Evolutionary conservation across 345 rosid species (phyloP), one percentile per base, ranked within the genome.

Genomic region (thale cress (Arabidopsis thaliana)): DNA sequence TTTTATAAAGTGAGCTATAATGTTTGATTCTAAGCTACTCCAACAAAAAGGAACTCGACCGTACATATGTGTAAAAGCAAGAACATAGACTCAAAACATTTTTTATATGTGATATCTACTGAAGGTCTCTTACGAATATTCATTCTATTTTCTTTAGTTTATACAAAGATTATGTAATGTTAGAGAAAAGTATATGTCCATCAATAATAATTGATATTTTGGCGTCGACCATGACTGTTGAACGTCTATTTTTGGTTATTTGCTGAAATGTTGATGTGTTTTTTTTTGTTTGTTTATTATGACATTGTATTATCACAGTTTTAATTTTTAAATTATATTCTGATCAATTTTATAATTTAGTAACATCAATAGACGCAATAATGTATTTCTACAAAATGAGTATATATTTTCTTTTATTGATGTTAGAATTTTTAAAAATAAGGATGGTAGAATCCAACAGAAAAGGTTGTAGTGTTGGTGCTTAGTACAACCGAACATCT

Each of bases 11-110:
- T 44, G 23, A 33, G 0, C 52, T 57, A 46, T 45, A 25, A 44
- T 56, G 55, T 32, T 42, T 69, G 74, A 44, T 69, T 58, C 14
- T 57, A 42, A 69, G 55, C 74, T 58, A 69, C 34, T 57, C 48
- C 65, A 69, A 41, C 23, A 44, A 38, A 66, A 37, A 42, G 12
- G 32, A 40, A 10, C 57, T 32, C 10, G 55, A 64, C 55, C n/a
- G 48, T 56, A 30, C 33, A 38, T 16, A 48, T 65, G 5, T 62
- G 37, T 28, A 42, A 25, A 45, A 45, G 14, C 10, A 13, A 4
- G 1, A 8, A 32, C 6, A 16, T 5, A 48, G 11, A 20, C 28
- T 45, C 53, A n/a, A 30, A 44, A 65, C 11, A 0, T 6, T 48
- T 32, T 8, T 7, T 5, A 40, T 60, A 60, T 11, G n/a, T 3